Evolutionary conservation across 495 filamentous ascomycete genomes (phyloP).

Genomic region (Chlorociboria aeruginascens): DNA sequence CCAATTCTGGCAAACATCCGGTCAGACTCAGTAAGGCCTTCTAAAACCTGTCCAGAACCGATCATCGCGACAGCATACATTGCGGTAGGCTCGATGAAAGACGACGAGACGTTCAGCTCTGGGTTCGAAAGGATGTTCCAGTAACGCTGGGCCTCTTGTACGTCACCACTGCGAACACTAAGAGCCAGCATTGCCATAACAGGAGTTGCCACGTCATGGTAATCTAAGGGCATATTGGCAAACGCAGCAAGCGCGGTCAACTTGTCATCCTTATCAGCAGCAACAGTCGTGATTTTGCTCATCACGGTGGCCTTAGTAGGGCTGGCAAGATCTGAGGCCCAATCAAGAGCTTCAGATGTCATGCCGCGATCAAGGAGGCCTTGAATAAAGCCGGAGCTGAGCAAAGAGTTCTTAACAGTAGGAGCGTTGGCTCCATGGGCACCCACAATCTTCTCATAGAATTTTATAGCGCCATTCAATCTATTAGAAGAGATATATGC

Average conservation of each 20-base stretch:
- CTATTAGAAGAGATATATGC: conserved; percentile 75
- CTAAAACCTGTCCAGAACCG: conserved; percentile 63
- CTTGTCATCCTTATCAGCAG: conserved; percentile 70
- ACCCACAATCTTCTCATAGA: conserved; percentile 63
- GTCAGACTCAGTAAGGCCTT: conserved; percentile 63
- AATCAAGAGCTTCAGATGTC: conserved; percentile 52
- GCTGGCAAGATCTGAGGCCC: conserved; percentile 40
- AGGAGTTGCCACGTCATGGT: conserved; percentile 41
- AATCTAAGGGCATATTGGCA: conserved; percentile 35
- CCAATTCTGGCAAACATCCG: conserved; percentile 75
- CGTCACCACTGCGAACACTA: conserved; percentile 66
- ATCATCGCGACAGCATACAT: conserved; percentile 81
- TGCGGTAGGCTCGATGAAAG: conserved; percentile 72
- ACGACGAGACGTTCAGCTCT: conserved; percentile 40
- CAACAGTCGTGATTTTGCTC: conserved; percentile 36
- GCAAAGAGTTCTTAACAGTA: conserved; percentile 52
- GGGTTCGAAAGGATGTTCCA: conserved; percentile 59
- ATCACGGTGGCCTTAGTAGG: conserved; percentile 24
- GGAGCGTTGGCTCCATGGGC: conserved; percentile 42
- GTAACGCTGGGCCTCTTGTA: conserved; percentile 60
- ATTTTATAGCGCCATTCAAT: conserved; percentile 63
- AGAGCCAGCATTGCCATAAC: conserved; percentile 81
- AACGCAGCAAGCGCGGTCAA: conserved; percentile 59
- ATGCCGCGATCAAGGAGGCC: conserved; percentile 51
- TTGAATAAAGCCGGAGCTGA: conserved; percentile 62